These are phyloP conservation scores for Saturnispora sekii DNA, from an alignment of 805 yeast genomes.

Conservation along the genomic window DNA sequence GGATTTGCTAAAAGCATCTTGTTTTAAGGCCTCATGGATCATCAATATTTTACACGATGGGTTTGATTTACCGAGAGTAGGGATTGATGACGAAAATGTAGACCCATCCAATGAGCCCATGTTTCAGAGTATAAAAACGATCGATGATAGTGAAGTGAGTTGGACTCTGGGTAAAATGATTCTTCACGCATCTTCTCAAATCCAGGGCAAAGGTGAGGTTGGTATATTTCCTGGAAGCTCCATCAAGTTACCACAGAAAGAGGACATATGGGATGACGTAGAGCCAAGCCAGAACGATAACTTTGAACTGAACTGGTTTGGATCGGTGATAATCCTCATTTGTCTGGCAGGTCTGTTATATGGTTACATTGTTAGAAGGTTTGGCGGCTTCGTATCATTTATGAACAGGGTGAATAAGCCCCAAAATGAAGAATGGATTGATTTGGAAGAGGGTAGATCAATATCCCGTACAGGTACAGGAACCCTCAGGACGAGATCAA, in stretches of 20 bases:
- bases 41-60: slow-evolving; percentile 86
- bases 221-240: slow-evolving; percentile 17
- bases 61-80: slow-evolving; percentile 72
- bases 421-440: slow-evolving; percentile 5
- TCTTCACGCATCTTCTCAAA: slow-evolving; percentile 68
- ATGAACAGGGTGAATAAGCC: slow-evolving; percentile 6
- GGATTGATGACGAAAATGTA: slow-evolving; percentile 31
- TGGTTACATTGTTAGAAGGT: slow-evolving; percentile 6
- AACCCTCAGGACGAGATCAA: slow-evolving; percentile 25
- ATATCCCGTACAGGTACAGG: slow-evolving; percentile 7
- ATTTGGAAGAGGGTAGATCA: slow-evolving; percentile 12
- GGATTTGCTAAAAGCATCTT: slow-evolving; percentile 58
- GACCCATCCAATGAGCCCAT: slow-evolving; percentile 18
- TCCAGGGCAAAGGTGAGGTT: slow-evolving; percentile 21
- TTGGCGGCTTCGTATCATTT: slow-evolving; percentile 10
- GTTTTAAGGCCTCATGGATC: slow-evolving; percentile 95
- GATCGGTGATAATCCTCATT: slow-evolving; percentile 4
- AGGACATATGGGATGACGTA: slow-evolving; percentile 1
- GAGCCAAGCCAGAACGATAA: neutral
- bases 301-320: slow-evolving; percentile 1
- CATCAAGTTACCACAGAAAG: slow-evolving; percentile 14
- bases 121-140: slow-evolving; percentile 72
- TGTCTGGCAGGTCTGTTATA: neutral
- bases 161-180: slow-evolving; percentile 94
- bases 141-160: slow-evolving; percentile 78